Base-by-base conservation (phyloP, 164 flowering plant species). In the Chimonanthus praecox region DNA sequence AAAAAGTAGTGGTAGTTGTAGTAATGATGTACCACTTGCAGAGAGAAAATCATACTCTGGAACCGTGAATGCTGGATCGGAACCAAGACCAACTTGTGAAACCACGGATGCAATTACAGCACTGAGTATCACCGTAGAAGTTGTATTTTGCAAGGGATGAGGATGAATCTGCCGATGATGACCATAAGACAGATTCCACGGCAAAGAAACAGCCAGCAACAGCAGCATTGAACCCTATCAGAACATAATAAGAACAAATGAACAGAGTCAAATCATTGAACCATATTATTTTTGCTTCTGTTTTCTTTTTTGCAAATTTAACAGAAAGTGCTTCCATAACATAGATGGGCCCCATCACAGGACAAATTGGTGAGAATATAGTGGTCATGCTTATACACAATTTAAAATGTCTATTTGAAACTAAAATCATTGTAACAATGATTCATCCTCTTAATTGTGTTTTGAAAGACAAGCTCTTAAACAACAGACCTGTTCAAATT, bases 181-280 rank as follows among this genome's bases (percentile, higher is more conserved):
- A 97, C 97, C 99, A 91, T 65, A 92, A 78, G 54, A 94, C 97
- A 6, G 97, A 91, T 73, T 94, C 99, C 5, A 94, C 92, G 45
- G 97, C 99, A 63, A 94, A 94, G 78, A 94, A 94, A 70, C 97
- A 92, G 60, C 97, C 99, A 76, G 95, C 92, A 71, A 92, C 94
- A 49, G 97, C 99, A 75, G 99, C 99, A 86, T 92, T 94, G 85
- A 94, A 94, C 50, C 99, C 97, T 94, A 73, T 49, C 9, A 47
- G 47, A 18, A 7, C 13, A 68, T 33, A 64, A 73, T 13, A n/a
- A 65, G 11, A 58, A 44, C n/a, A 33, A 1, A 33, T 33, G 1
- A 33, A 33, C 33, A 33, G 33, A 33, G 33, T 33, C 33, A 33
- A 33, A 33, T 33, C 33, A 33, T 33, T 33, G 33, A 33, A 33